Conservation (phyloP, 2,329 filamentous ascomycete genomes). For the Penicillium sp. region DNA sequence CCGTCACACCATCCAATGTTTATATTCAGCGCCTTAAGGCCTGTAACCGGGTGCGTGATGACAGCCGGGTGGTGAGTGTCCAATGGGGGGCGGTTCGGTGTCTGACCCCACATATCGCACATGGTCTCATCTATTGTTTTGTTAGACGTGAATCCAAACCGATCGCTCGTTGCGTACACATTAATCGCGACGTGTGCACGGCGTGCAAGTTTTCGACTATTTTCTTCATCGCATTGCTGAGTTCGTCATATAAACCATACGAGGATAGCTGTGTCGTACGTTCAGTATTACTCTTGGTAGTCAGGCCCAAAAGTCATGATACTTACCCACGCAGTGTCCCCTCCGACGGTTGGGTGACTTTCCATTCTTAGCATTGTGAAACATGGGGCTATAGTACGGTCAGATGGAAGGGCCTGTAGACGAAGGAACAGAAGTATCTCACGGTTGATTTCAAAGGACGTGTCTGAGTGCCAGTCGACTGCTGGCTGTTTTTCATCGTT, state of each 20-base stretch:
- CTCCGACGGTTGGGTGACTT: conserved; percentile 49
- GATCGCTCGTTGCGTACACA: too few relatives aligned
- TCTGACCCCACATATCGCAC: conserved; percentile 45
- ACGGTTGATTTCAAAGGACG: conserved; percentile 52
- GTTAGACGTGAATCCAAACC: too few relatives aligned
- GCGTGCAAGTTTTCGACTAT: conserved; percentile 48
- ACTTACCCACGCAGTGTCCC: conserved; percentile 51
- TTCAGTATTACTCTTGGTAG: too few relatives aligned
- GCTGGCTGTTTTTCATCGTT: conserved; percentile 27
- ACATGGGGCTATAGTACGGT: conserved; percentile 43
- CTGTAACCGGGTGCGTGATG: conserved; percentile 50
- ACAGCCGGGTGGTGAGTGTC: conserved; percentile 52
- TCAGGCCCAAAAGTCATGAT: too few relatives aligned
- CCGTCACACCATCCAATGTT: conserved; percentile 50
- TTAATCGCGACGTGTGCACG: conserved; percentile 44
- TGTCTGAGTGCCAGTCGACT: conserved; percentile 52
- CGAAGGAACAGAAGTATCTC: too few relatives aligned
- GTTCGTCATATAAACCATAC: conserved; percentile 19
- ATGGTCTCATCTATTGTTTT: conserved; percentile 44
- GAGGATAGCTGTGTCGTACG: conserved; percentile 40
- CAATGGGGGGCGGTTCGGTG: conserved; percentile 46
- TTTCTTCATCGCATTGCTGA: conserved; percentile 45
- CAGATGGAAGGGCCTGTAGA: too few relatives aligned
- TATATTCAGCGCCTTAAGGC: conserved; percentile 48
- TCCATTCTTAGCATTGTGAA: conserved; percentile 55